Base-by-base conservation (phyloP, 2,329 filamentous ascomycete genomes). In the Curvularia eragrostidis region DNA sequence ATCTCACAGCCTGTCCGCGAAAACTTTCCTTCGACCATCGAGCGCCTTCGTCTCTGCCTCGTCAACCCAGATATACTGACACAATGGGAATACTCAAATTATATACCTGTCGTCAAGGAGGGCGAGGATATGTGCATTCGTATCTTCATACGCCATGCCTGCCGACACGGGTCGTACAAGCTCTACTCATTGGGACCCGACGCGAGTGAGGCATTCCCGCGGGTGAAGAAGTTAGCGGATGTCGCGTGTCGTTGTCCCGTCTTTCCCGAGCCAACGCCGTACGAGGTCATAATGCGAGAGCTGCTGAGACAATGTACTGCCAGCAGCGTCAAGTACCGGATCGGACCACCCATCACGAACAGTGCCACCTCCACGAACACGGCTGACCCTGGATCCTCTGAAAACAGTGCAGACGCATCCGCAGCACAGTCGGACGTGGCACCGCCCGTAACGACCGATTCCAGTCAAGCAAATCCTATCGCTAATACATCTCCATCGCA, bases 1-100 rank as follows among this genome's bases (percentile, higher is more conserved):
- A n/a, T n/a, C n/a, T n/a, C 7, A 13, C 10, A 60, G 61, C 41
- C 48, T 3, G 44, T 59, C 5, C 48, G 55, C 41, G 48, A 59
- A 15, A 53, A 64, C 41, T 64, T 64, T 8, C 50, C 52, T 0
- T 54, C 52, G 1, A 62, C 56, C 1, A 51, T 64, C 9, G 61
- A 64, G 19, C 41, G 53, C 15, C 30, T 62, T 2, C 61, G 61
- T 6, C 46, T 64, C 0, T 36, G 49, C 8, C 51, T 64, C 1
- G 28, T 62, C 18, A 59, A 56, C 13, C 41, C 53, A 1, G 19
- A 36, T 1, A 21, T 54, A 1, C 38, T 63, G 3, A 57, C 53
- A 6, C 12, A 34, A 3, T 23, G 21, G 4, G 61, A 64, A 12
- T 12, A 41, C 12, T 34, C 15, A 0, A 30, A 57, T 41, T 55